Conservation (phyloP, 1,284 basidiomycete genomes). For the Trametes pubescens region DNA sequence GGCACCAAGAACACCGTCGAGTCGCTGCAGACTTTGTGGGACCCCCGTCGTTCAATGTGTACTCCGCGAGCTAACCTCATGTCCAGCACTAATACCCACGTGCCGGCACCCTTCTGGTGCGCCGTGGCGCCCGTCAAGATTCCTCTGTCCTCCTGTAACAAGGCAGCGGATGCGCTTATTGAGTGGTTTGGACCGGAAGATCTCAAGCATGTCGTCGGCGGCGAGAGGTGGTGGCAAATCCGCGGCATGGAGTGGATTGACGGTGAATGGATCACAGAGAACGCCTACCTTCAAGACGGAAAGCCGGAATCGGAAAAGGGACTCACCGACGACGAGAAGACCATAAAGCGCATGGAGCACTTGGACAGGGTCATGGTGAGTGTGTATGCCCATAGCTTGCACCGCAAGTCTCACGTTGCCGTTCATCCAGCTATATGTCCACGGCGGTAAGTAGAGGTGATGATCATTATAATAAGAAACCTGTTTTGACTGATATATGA, state of each 20-base stretch:
- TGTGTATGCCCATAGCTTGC: neutral
- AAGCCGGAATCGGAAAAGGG: conserved; percentile 40
- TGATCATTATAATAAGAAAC: neutral
- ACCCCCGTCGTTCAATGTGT: neutral
- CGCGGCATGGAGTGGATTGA: conserved; percentile 72
- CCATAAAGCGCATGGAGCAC: conserved; percentile 60
- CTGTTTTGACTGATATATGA: neutral
- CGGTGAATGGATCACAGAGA: conserved; percentile 82
- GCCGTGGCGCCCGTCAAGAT: conserved; percentile 75
- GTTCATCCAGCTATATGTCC: conserved; percentile 68
- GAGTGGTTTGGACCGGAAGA: conserved; percentile 81
- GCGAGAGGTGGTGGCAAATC: conserved; percentile 90
- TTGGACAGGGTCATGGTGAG: conserved; percentile 65
- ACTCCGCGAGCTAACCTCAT: conserved; percentile 1
- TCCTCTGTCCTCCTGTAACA: conserved; percentile 67
- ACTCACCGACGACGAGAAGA: conserved; percentile 49
- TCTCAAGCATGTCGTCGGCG: conserved; percentile 77
- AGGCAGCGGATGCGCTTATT: conserved; percentile 78
- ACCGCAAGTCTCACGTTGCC: neutral
- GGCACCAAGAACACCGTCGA: conserved; percentile 67
- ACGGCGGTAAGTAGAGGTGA: conserved; percentile 59
- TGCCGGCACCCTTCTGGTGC: conserved; percentile 82
- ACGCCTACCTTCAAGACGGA: conserved; percentile 51
- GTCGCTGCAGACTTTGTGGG: conserved; percentile 65
- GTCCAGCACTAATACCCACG: conserved; percentile 75